Conservation (phyloP, 345 rosid species). For the Eucalyptus pauciflora region DNA sequence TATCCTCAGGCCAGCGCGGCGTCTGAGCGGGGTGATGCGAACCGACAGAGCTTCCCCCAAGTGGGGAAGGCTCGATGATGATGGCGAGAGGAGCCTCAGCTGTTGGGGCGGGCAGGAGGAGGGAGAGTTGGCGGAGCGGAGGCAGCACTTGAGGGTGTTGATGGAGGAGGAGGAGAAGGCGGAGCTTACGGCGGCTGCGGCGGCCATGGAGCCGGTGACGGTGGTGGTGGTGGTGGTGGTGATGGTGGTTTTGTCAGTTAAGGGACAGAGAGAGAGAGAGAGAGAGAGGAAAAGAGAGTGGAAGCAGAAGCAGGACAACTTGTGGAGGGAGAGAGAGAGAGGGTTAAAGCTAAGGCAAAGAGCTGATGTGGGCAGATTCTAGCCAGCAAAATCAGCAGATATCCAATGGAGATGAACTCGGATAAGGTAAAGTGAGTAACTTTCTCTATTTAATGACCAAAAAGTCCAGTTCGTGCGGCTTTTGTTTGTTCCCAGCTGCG, state of each 20-base stretch:
- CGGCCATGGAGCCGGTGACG: conserved; percentile 12
- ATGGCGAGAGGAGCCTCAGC: neutral
- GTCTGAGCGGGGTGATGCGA: neutral
- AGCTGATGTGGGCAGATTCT: conserved; percentile 23
- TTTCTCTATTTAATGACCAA: neutral
- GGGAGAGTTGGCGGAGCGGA: conserved; percentile 1
- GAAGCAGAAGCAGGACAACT: neutral
- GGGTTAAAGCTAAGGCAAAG: neutral
- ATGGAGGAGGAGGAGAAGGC: conserved; percentile 18
- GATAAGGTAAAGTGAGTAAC: neutral
- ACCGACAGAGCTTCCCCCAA: neutral
- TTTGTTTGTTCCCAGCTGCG: neutral
- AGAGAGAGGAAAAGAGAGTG: neutral
- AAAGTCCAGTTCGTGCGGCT: neutral
- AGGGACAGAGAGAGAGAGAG: neutral
- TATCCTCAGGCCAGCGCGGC: conserved; percentile 23
- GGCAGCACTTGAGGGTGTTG: conserved; percentile 25
- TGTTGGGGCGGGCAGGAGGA: neutral
- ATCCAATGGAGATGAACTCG: neutral
- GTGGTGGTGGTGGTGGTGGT: neutral
- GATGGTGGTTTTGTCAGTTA: conserved; percentile 6
- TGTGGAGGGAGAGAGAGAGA: neutral
- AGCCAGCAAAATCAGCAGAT: conserved; percentile 12
- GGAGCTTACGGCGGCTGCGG: conserved; percentile 26
- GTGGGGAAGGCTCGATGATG: neutral